phyloP scores from a whole-genome alignment of 164 flowering plant genomes.

The Sedum album region DNA sequence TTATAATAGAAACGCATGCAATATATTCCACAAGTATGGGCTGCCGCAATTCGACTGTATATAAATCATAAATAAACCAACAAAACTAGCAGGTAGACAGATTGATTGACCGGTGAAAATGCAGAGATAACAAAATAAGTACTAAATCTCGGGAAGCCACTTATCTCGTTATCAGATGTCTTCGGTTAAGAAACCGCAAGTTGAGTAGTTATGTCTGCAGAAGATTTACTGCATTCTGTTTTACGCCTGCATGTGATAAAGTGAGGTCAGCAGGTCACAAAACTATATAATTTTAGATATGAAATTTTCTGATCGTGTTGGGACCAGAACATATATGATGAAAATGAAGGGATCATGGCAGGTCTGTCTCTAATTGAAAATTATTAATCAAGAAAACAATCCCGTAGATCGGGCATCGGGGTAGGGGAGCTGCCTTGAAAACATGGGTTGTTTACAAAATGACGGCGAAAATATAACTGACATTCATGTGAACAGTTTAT shows the following conservation, averaged over 20 bases:
- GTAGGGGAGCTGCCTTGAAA: neutral
- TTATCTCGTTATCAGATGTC: neutral
- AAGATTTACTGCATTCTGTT: neutral
- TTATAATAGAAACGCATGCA: too few species aligned
- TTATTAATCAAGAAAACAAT: neutral
- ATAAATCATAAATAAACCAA: neutral
- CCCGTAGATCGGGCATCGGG: neutral
- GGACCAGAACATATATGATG: neutral
- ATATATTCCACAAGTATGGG: neutral
- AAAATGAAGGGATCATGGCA: neutral
- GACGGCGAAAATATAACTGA: neutral
- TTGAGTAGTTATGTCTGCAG: slow-evolving; percentile 1
- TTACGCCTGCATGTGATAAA: slow-evolving; percentile 2
- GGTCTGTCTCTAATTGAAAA: neutral
- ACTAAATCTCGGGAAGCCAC: neutral
- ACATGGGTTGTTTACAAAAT: neutral
- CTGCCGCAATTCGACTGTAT: neutral
- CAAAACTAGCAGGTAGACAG: neutral
- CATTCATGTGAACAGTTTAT: neutral
- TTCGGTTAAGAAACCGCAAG: neutral
- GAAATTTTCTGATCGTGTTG: neutral
- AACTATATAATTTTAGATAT: neutral
- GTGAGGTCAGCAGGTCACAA: neutral
- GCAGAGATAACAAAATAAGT: neutral
- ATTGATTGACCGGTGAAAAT: neutral